phyloP scores from a whole-genome alignment of 352 stramenopile genomes.

The Phytophthora foliorum region DNA sequence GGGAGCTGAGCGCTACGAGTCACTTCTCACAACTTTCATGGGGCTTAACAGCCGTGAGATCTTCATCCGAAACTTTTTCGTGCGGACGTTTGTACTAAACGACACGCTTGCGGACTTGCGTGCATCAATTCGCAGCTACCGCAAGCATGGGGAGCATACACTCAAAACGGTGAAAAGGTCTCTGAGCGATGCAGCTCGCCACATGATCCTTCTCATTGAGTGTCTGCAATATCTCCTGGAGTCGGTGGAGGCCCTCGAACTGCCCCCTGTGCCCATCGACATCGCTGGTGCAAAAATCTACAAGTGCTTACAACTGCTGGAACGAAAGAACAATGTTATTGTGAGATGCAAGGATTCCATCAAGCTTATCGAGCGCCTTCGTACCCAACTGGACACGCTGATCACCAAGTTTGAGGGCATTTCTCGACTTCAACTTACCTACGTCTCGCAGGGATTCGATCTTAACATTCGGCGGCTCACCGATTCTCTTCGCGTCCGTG shows the following conservation, averaged over 20 bases:
- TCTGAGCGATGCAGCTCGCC: slow-evolving; percentile 92
- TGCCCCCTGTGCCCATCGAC: slow-evolving; percentile 63
- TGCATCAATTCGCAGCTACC: slow-evolving; percentile 89
- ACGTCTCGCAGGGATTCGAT: slow-evolving; percentile 90
- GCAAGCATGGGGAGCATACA: slow-evolving; percentile 84
- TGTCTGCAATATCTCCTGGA: slow-evolving; percentile 97
- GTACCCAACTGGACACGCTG: slow-evolving; percentile 93
- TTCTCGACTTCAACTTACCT: slow-evolving; percentile 89
- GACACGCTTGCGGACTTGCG: slow-evolving; percentile 94
- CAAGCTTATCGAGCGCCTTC: slow-evolving; percentile 94
- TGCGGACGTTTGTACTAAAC: slow-evolving; percentile 95
- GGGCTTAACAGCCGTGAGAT: slow-evolving; percentile 97
- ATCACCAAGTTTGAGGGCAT: slow-evolving; percentile 93
- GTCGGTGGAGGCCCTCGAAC: slow-evolving; percentile 92
- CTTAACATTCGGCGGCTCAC: slow-evolving; percentile 91
- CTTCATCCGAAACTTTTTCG: slow-evolving; percentile 98
- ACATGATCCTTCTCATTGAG: slow-evolving; percentile 98
- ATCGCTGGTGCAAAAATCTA: slow-evolving; percentile 86
- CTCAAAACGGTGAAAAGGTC: slow-evolving; percentile 80
- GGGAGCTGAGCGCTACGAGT: slow-evolving; percentile 95
- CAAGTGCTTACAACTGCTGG: slow-evolving; percentile 93
- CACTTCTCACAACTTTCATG: slow-evolving; percentile 96
- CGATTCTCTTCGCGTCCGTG: slow-evolving; percentile 69
- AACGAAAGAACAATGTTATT: slow-evolving; percentile 92
- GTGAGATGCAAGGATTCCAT: slow-evolving; percentile 95